These are phyloP conservation scores for Fraxinus latifolia DNA, from an alignment of 305 asterid species.

Conservation along the genomic window DNA sequence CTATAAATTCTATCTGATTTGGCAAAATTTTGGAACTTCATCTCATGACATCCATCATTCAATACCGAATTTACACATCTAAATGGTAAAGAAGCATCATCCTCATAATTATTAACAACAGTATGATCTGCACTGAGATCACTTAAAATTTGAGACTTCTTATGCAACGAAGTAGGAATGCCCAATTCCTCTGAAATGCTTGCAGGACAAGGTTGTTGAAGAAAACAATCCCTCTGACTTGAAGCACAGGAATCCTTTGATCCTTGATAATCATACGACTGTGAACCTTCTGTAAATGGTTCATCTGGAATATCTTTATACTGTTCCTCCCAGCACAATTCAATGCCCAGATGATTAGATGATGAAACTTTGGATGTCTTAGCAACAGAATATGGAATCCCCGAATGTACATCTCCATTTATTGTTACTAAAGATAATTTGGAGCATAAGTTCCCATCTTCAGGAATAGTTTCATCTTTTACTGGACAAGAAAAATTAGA, in stretches of 20 bases:
- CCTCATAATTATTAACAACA: slow-evolving; percentile 51
- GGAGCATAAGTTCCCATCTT: slow-evolving; percentile 51
- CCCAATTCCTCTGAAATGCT: slow-evolving; percentile 44
- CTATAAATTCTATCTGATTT: slow-evolving; percentile 79
- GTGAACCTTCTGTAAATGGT: slow-evolving; percentile 38
- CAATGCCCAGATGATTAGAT: slow-evolving; percentile 35
- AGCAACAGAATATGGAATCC: slow-evolving; percentile 38
- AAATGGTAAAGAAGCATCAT: slow-evolving; percentile 55
- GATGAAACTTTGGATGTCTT: slow-evolving; percentile 29
- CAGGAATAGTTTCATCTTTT: slow-evolving; percentile 48
- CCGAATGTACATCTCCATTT: slow-evolving; percentile 37
- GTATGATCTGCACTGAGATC: slow-evolving; percentile 38
- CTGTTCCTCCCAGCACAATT: slow-evolving; percentile 26
- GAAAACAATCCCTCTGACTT: slow-evolving; percentile 31
- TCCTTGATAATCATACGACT: slow-evolving; percentile 36
- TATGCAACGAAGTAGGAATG: slow-evolving; percentile 34
- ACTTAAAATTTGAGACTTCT: slow-evolving; percentile 40
- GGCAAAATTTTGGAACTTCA: slow-evolving; percentile 72
- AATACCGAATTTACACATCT: slow-evolving; percentile 58
- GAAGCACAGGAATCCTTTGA: slow-evolving; percentile 39
- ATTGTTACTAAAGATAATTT: slow-evolving; percentile 43
- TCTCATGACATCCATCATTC: slow-evolving; percentile 59
- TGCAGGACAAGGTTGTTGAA: slow-evolving; percentile 40
- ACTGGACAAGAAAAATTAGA: slow-evolving; percentile 45
- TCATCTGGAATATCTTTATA: slow-evolving; percentile 36